A percentile compares a stretch with the other conserved stretches of the same genome.
Conservation (phyloP, 768 basidiomycete species). For the Phlebiopsis gigantea region DNA sequence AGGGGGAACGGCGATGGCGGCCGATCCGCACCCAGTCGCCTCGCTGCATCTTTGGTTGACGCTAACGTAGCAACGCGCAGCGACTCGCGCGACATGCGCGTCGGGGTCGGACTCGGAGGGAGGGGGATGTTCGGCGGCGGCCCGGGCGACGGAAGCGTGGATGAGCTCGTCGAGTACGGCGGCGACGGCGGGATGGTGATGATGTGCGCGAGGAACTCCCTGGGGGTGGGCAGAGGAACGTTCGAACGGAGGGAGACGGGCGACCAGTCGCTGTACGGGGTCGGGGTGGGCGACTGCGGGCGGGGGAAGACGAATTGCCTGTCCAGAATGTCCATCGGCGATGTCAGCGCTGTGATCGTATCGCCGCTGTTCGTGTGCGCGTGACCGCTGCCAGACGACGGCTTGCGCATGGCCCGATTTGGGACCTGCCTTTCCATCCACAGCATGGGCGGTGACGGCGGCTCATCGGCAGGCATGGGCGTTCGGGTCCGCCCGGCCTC, state of each 20-base stretch:
- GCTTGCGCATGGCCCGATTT: not conserved
- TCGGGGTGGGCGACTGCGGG: not conserved
- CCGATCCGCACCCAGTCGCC: not conserved
- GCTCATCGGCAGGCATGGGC: not conserved
- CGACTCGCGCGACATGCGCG: not conserved
- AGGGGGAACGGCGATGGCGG: conserved; percentile 1
- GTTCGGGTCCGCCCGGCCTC: not conserved
- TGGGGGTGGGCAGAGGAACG: not conserved
- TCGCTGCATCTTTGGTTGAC: not conserved
- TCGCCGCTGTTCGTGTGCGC: conserved; percentile 9
- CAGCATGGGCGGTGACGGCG: not conserved
- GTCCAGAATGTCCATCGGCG: not conserved
- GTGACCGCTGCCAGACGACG: conserved; percentile 3
- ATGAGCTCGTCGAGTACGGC: not conserved
- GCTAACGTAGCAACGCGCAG: not conserved
- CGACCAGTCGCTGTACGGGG: conserved; percentile 2
- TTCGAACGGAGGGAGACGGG: not conserved
- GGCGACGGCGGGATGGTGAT: not conserved
- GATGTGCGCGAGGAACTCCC: not conserved
- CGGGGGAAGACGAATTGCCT: not conserved
- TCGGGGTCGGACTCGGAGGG: not conserved
- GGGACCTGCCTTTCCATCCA: not conserved
- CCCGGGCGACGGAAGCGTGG: not conserved
- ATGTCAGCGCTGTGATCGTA: conserved; percentile 10
- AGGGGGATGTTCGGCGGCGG: not conserved